Evolutionary conservation across 2,329 filamentous ascomycete species (phyloP).

Genomic region (Aureobasidium sp.): DNA sequence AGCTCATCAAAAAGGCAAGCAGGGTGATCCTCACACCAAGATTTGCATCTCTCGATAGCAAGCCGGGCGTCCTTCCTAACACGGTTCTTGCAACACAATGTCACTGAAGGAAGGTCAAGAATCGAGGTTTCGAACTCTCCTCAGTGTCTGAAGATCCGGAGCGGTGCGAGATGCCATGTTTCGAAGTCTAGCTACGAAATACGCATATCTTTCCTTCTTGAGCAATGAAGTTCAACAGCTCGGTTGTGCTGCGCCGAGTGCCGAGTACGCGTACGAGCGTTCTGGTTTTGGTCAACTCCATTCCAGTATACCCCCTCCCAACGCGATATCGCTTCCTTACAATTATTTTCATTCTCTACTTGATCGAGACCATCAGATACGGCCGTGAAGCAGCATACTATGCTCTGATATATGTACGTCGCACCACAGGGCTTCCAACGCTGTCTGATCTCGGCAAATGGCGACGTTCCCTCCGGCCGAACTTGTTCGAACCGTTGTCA

Average conservation of each 20-base stretch:
- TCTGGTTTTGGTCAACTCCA: not conserved
- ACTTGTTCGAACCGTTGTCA: not conserved
- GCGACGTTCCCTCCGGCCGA: not conserved
- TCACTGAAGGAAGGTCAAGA: not conserved
- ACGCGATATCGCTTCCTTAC: not conserved
- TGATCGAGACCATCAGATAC: not conserved
- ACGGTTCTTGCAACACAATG: not conserved
- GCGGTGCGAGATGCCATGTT: not conserved
- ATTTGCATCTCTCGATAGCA: too few species aligned
- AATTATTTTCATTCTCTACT: not conserved
- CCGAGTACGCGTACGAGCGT: not conserved
- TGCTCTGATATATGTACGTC: not conserved
- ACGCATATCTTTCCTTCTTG: not conserved
- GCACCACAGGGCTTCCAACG: not conserved
- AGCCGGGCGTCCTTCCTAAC: not conserved
- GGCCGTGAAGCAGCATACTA: not conserved
- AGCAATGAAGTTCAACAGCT: too few species aligned
- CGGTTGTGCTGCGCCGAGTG: not conserved
- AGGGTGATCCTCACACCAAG: too few species aligned
- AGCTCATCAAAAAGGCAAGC: not conserved
- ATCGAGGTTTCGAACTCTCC: not conserved
- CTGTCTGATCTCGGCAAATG: not conserved
- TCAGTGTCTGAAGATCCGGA: not conserved
- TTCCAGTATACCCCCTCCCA: not conserved
- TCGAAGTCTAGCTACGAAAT: not conserved